Percentiles rank a stretch among this genome's conserved stretches.
These are phyloP conservation scores for Xerocomellus intermedius DNA, from an alignment of 768 basidiomycete genomes.

Conservation along the genomic window DNA sequence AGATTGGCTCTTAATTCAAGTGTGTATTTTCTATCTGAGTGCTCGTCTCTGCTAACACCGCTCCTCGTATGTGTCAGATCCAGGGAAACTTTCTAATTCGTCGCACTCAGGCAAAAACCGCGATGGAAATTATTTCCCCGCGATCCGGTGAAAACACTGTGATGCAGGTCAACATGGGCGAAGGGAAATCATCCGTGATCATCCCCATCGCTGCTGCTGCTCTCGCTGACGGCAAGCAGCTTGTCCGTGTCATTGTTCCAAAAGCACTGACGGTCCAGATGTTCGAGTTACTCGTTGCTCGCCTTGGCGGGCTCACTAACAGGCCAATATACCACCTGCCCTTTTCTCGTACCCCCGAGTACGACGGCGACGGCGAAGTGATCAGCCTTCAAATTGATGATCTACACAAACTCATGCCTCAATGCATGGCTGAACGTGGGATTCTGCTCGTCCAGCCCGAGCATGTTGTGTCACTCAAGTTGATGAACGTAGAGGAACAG, in stretches of 20 bases:
- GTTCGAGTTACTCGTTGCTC: conserved; percentile 42
- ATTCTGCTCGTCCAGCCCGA: conserved; percentile 49
- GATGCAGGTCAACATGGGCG: conserved; percentile 55
- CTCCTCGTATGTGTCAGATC: conserved; percentile 10
- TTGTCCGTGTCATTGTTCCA: conserved; percentile 47
- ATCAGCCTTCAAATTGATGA: conserved; percentile 6
- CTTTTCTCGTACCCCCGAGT: conserved; percentile 39
- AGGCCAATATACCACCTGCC: conserved; percentile 46
- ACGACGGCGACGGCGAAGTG: background rate
- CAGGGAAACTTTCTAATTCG: background rate
- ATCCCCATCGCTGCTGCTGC: conserved; percentile 41
- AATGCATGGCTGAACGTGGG: conserved; percentile 37
- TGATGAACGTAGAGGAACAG: conserved; percentile 40
- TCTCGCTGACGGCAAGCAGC: conserved; percentile 39
- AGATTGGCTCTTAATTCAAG: background rate
- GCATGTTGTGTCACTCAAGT: conserved; percentile 46
- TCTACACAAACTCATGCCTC: conserved; percentile 33
- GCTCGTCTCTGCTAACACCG: conserved; percentile 18
- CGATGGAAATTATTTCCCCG: conserved; percentile 45
- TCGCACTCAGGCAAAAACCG: conserved; percentile 21
- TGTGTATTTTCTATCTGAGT: background rate
- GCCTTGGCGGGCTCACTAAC: conserved; percentile 42
- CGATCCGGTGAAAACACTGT: conserved; percentile 32
- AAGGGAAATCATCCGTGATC: conserved; percentile 48
- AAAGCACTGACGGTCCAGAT: conserved; percentile 42